These are phyloP conservation scores for Rutstroemia sp. DNA, from an alignment of 2,329 filamentous ascomycete species.

Conservation along the genomic window DNA sequence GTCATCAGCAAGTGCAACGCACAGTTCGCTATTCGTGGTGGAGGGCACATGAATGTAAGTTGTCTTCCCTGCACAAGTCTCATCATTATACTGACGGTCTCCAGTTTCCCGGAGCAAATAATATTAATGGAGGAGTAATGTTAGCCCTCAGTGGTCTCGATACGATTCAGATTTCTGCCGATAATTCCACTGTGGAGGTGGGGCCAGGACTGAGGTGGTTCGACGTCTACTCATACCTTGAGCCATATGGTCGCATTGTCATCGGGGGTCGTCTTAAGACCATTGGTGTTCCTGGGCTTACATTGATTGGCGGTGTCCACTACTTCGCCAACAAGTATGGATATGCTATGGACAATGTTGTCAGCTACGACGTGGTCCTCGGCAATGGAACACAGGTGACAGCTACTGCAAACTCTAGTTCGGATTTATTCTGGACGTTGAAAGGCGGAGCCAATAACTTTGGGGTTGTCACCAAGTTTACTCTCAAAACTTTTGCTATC, in stretches of 20 bases:
- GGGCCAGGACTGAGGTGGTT: slow-evolving; percentile 34
- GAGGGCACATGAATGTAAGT: slow-evolving; percentile 18
- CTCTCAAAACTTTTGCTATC: slow-evolving; percentile 29
- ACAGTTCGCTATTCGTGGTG: slow-evolving; percentile 22
- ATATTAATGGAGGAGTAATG: slow-evolving; percentile 40
- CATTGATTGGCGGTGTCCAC: slow-evolving; percentile 19
- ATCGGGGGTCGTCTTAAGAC: slow-evolving; percentile 13
- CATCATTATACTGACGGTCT: background rate
- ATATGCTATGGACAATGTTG: slow-evolving; percentile 16
- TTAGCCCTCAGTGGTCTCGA: slow-evolving; percentile 38
- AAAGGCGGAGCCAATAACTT: slow-evolving; percentile 39
- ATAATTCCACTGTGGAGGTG: slow-evolving; percentile 27
- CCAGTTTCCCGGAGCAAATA: slow-evolving; percentile 39
- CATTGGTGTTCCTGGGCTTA: slow-evolving; percentile 20
- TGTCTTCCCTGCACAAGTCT: background rate
- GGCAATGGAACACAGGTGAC: slow-evolving; percentile 41
- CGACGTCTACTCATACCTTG: slow-evolving; percentile 17
- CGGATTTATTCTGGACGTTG: slow-evolving; percentile 46
- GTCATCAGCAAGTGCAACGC: slow-evolving; percentile 14
- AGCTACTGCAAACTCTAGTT: slow-evolving; percentile 34
- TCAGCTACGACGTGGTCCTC: slow-evolving; percentile 27
- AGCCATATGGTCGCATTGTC: slow-evolving; percentile 6
- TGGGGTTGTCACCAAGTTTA: slow-evolving; percentile 42
- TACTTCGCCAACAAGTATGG: slow-evolving; percentile 18
- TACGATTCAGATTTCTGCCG: slow-evolving; percentile 22